Evolutionary conservation across 1,284 basidiomycete species (phyloP), one percentile per base, ranked within the genome.

Genomic region (Microbotryum lychnidis-dioicae): DNA sequence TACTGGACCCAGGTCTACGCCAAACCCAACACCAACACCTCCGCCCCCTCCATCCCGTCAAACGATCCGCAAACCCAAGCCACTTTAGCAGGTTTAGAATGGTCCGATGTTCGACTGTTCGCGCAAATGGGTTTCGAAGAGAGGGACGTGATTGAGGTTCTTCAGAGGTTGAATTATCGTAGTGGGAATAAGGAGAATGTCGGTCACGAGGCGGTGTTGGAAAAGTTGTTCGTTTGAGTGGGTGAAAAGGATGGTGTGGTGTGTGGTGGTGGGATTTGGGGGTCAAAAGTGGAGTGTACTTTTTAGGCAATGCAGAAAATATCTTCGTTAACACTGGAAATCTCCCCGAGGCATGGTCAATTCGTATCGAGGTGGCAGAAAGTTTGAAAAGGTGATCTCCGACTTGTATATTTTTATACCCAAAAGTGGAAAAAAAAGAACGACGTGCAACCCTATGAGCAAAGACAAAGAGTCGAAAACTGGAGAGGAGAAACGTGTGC

Each of bases 81-180:
- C 49, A 51, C 76, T 61, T 70, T 79, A 55, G 79, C 79, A 2
- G 80, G 80, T 0, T 68, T 82, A 55, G 74, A 76, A 29, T 73
- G 73, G 62, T 73, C 73, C 57, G 76, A 78, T 58, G 80, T 81
- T 5, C 66, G 70, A 49, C 75, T 77, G 62, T 69, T 65, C 55
- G 50, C 56, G 20, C 47, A 58, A 29, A 79, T 79, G 77, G 78
- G 79, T 7, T 79, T 79, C 63, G 72, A 73, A 12, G 69, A 76
- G 59, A 60, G 66, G 12, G 71, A 75, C 42, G 76, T 78, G 25
- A 64, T 69, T 29, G 64, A 64, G 16, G 54, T 87, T 12, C 80
- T 97, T 65, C 84, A 87, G 70, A 81, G 86, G 69, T 75, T 96
- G 74, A 97, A 98, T 76, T 98, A 97, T 77, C 84, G 93, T 21